Evolutionary conservation across 495 filamentous ascomycete species (phyloP).

Genomic region (Penicillium argentinense): DNA sequence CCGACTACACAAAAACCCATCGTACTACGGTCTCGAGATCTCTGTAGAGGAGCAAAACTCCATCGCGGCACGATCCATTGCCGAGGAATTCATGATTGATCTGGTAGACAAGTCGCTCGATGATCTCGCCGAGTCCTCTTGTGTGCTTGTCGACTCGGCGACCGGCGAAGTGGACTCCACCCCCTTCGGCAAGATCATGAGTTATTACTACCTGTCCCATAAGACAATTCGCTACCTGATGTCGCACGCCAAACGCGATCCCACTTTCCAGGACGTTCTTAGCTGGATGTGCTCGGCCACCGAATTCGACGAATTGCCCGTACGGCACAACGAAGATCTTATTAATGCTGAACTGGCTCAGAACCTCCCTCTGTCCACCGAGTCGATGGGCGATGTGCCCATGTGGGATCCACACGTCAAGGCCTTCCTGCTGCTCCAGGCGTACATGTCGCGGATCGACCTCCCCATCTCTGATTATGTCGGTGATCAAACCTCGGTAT

Average conservation of each 20-base stretch:
- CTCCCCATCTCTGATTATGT: slow-evolving; percentile 97
- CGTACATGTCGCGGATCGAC: slow-evolving; percentile 88
- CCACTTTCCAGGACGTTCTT: slow-evolving; percentile 80
- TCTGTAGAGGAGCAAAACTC: slow-evolving; percentile 91
- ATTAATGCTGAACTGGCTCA: slow-evolving; percentile 91
- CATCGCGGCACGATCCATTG: slow-evolving; percentile 75
- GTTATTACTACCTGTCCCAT: slow-evolving; percentile 98
- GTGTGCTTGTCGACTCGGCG: slow-evolving; percentile 69
- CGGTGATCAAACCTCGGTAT: slow-evolving; percentile 83
- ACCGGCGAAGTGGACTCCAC: slow-evolving; percentile 90
- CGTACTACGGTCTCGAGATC: slow-evolving; percentile 95
- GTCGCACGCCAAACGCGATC: slow-evolving; percentile 70
- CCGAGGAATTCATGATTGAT: slow-evolving; percentile 88
- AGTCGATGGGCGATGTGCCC: slow-evolving; percentile 70
- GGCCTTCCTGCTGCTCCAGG: slow-evolving; percentile 89
- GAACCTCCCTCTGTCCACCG: slow-evolving; percentile 67
- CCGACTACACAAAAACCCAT: slow-evolving; percentile 94
- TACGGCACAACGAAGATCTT: slow-evolving; percentile 98
- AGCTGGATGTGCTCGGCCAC: slow-evolving; percentile 91
- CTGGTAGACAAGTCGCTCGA: slow-evolving; percentile 83
- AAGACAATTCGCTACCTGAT: slow-evolving; percentile 87
- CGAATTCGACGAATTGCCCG: slow-evolving; percentile 96
- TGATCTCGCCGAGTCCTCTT: slow-evolving; percentile 79
- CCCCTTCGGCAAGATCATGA: slow-evolving; percentile 94
- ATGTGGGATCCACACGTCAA: slow-evolving; percentile 99